Evolutionary conservation across 164 flowering plant genomes (phyloP).

Genomic region (Magnolia changhungtana): DNA sequence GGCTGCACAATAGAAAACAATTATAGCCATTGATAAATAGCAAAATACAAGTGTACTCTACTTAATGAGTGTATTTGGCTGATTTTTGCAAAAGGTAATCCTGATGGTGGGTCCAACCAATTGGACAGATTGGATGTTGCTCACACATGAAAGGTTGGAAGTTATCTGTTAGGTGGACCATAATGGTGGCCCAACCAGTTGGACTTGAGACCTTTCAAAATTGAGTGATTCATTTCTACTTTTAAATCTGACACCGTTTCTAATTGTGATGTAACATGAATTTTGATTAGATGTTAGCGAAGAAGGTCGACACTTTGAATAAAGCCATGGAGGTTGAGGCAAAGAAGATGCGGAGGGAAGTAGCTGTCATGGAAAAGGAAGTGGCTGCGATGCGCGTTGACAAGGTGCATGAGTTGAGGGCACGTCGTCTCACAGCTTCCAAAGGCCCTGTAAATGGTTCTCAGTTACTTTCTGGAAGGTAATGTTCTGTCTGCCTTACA

Average conservation of each 20-base stretch:
- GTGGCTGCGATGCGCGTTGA: constrained; percentile 49
- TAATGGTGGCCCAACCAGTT: no score
- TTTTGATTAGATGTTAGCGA: constrained; percentile 56
- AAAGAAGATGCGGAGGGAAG: constrained; percentile 73
- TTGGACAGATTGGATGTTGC: no score
- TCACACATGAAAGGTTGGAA: no score
- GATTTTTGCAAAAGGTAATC: no score
- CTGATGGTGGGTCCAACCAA: no score
- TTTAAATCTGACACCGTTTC: background rate
- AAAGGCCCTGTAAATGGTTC: constrained; percentile 41
- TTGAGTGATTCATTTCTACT: background rate
- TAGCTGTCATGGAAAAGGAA: constrained; percentile 71
- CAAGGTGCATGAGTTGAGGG: constrained; percentile 45
- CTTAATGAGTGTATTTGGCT: no score
- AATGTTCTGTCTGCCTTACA: constrained; percentile 3
- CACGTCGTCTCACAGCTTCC: constrained; percentile 33
- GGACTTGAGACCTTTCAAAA: no score
- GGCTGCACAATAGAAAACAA: no score
- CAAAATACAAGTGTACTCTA: no score
- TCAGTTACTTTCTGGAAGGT: constrained; percentile 40
- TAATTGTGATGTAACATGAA: background rate
- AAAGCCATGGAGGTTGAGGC: constrained; percentile 78
- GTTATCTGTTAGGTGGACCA: no score
- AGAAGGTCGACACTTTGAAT: constrained; percentile 65
- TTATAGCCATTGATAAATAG: no score